phyloP scores from a whole-genome alignment of 768 basidiomycete genomes.

The Trametes coccinea region DNA sequence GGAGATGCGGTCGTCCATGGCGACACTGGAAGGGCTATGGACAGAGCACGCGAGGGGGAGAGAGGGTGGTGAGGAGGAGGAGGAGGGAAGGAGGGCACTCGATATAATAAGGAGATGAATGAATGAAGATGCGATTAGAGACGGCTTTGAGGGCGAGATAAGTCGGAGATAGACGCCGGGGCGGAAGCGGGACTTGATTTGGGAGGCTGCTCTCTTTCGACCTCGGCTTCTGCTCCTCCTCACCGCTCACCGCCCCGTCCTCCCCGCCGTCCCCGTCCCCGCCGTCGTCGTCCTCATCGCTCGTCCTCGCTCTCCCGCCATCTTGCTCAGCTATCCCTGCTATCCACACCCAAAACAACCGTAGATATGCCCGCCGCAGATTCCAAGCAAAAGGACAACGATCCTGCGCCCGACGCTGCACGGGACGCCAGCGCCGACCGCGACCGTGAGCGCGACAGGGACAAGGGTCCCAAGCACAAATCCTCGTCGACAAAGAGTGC shows the following conservation, averaged over 20 bases:
- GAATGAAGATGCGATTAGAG: too few relatives aligned
- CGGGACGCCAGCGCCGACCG: constrained; percentile 10
- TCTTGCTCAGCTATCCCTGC: neutral
- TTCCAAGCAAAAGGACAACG: constrained; percentile 20
- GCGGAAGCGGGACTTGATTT: neutral
- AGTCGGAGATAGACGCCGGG: neutral
- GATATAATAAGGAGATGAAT: too few relatives aligned
- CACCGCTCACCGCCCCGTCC: neutral
- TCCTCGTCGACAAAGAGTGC: constrained; percentile 25
- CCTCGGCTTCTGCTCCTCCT: neutral
- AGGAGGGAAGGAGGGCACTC: neutral
- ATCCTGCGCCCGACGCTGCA: constrained; percentile 13
- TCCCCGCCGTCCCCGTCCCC: neutral
- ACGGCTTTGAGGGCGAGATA: too few relatives aligned
- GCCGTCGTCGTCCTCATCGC: neutral
- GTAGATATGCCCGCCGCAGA: constrained; percentile 24
- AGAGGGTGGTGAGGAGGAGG: neutral
- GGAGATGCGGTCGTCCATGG: constrained; percentile 34
- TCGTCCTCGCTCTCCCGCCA: neutral
- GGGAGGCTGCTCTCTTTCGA: neutral
- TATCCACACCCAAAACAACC: neutral
- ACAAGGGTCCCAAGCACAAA: constrained; percentile 25
- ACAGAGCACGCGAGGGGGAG: neutral
- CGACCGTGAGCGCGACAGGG: constrained; percentile 17
- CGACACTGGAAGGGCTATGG: neutral